Evolutionary conservation across 1,284 basidiomycete species (phyloP), one percentile per base, ranked within the genome.

Genomic region (Erythrobasidium hasegawianum): DNA sequence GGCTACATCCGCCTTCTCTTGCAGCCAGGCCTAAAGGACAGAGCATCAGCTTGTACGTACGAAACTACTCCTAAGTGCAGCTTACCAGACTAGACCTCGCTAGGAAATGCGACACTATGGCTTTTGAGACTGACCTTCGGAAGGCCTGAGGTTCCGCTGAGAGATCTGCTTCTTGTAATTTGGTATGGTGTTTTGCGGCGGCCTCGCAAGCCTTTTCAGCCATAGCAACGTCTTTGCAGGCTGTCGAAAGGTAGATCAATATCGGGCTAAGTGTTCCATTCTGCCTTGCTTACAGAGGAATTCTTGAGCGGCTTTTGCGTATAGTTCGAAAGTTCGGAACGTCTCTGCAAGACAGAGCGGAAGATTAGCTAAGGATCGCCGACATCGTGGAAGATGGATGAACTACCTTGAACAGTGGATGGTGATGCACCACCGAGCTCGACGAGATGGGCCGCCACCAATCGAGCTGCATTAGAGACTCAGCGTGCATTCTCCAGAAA

Each of bases 261-360:
- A n/a, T n/a, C n/a, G n/a, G n/a, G n/a, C n/a, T n/a, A n/a, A n/a
- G n/a, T n/a, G n/a, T n/a, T n/a, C n/a, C n/a, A n/a, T n/a, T n/a
- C n/a, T n/a, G n/a, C n/a, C n/a, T n/a, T n/a, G n/a, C 59, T 18
- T 13, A 54, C 59, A 49, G 2, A 49, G 24, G 20, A 61, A n/a
- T 18, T 61, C 59, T 5, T 20, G 9, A 16, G 45, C 45, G 4
- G 59, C 24, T 39, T 61, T 61, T 47, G 29, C 43, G 27, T 38
- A 61, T 22, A 61, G 50, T 13, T 54, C 38, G n/a, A 54, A n/a
- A n/a, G 54, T 24, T 9, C 59, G 50, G 14, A 43, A n/a, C n/a
- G 38, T 2, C 7, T 61, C 59, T n/a, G n/a, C n/a, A n/a, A n/a
- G n/a, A n/a, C n/a, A n/a, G n/a, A n/a, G n/a, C n/a, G n/a, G n/a